These are phyloP conservation scores for Tieghemostelium lacteum DNA, from an alignment of 78 protist genomes.

Conservation along the genomic window DNA sequence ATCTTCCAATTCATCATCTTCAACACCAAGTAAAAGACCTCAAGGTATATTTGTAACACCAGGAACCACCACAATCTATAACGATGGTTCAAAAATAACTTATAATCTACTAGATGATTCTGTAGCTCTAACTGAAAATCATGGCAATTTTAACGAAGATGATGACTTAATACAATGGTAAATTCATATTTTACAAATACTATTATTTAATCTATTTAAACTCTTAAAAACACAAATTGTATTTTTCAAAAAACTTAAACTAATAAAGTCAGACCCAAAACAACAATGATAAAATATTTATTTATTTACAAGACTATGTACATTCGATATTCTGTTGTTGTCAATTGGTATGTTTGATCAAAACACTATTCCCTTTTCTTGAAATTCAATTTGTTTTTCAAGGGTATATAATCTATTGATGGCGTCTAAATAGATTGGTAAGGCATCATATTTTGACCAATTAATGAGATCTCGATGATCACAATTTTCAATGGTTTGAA, in stretches of 20 bases:
- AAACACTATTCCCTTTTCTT: no score
- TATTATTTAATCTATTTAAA: no score
- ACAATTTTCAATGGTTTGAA: constrained; percentile 17
- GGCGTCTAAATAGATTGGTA: constrained; percentile 26
- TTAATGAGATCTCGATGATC: constrained; percentile 60
- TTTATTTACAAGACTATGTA: no score
- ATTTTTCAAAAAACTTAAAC: no score
- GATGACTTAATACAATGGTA: neutral
- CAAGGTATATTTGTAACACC: neutral
- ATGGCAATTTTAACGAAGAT: neutral
- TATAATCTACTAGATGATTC: neutral
- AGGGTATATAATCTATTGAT: neutral
- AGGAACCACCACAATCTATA: neutral
- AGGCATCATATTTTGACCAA: constrained; percentile 32
- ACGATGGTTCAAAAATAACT: neutral
- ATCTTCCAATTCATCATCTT: neutral
- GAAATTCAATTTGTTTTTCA: constrained; percentile 12
- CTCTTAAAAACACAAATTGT: no score
- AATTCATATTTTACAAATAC: no score
- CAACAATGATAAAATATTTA: no score
- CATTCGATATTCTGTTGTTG: no score
- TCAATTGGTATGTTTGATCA: no score
- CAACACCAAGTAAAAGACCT: neutral
- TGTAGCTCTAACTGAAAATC: neutral
- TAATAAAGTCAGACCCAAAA: no score